Evolutionary conservation across 2,329 filamentous ascomycete species (phyloP), one percentile per base, ranked within the genome.

Genomic region (Sclerotiophoma versabilis): DNA sequence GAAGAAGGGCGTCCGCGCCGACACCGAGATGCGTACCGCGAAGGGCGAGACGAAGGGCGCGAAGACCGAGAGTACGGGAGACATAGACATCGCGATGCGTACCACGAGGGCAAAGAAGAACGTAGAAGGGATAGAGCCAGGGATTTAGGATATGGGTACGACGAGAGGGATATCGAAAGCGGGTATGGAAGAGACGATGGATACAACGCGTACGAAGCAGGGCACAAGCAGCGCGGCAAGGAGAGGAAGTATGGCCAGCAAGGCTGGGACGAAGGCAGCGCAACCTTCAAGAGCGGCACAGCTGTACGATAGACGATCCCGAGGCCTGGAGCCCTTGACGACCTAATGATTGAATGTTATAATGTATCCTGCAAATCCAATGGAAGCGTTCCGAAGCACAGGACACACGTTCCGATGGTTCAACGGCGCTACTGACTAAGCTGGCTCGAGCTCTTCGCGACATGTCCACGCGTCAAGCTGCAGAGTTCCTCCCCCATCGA

Each of bases 271-370:
- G 79, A 63, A 76, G 63, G 66, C 39, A 69, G 47, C 46, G 58
- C 45, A 34, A 68, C 64, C 33, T 70, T 57, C 55, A 84, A 87
- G 87, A 88, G 86, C 38, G 69, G 69, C 14, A 49, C 46, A 84
- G 85, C 80, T 81, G 81, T 81, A 82, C 84, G 85, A 83, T 85
- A 47, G 33, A 49, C 5, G 10, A 27, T 3, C 4, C 2, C n/a
- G 23, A 22, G 44, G 22, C 19, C 25, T 33, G 50, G 19, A 11
- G 27, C 32, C 25, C 15, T 20, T 20, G 10, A 54, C 17, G 19
- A 26, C 30, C 33, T 22, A 30, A 39, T 38, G 15, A 2, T 26
- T 15, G n/a, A 19, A 29, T 29, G 15, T 20, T 26, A 29, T 25
- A 19, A 11, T 20, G 25, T 32, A n/a, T 9, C 4, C 7, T 4